Evolutionary conservation across 768 basidiomycete species (phyloP).

Genomic region (Hygrocybe coccinea): DNA sequence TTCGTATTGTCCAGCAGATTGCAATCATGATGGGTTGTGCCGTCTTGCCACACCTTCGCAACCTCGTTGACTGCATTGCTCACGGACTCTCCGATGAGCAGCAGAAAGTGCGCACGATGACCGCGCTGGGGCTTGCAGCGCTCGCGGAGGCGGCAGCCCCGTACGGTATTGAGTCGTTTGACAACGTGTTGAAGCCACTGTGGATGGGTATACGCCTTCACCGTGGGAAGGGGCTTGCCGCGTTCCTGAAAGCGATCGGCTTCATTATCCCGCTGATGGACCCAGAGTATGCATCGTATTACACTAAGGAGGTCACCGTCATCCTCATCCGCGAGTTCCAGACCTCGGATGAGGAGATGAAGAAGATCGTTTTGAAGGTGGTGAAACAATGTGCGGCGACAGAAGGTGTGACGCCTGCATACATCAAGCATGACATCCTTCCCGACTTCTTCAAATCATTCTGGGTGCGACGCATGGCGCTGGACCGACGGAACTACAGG

Average conservation of each 20-base stretch:
- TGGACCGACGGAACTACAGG: slow-evolving; percentile 91
- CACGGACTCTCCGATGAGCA: slow-evolving; percentile 91
- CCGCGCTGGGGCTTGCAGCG: slow-evolving; percentile 85
- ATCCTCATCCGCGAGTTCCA: slow-evolving; percentile 98
- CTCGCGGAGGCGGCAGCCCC: slow-evolving; percentile 96
- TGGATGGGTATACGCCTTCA: slow-evolving; percentile 94
- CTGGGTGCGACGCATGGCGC: slow-evolving; percentile 97
- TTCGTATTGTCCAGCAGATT: slow-evolving; percentile 98
- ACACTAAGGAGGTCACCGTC: slow-evolving; percentile 95
- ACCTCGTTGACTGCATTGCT: slow-evolving; percentile 93
- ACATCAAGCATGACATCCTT: slow-evolving; percentile 95
- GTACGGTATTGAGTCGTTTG: slow-evolving; percentile 99
- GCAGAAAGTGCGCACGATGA: slow-evolving; percentile 96
- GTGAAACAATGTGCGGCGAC: slow-evolving; percentile 99
- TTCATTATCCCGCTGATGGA: slow-evolving; percentile 99
- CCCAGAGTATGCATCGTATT: slow-evolving; percentile 98
- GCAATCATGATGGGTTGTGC: slow-evolving; percentile 99
- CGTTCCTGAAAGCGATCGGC: slow-evolving; percentile 95
- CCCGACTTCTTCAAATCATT: slow-evolving; percentile 99
- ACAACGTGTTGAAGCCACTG: slow-evolving; percentile 90
- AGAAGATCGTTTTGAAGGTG: slow-evolving; percentile 98
- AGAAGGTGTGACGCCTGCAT: slow-evolving; percentile 92
- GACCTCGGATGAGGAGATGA: slow-evolving; percentile 99
- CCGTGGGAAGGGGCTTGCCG: slow-evolving; percentile 91
- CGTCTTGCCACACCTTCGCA: slow-evolving; percentile 92